phyloP scores from a whole-genome alignment of 1,284 basidiomycete species.

The Ganoderma lingzhi region DNA sequence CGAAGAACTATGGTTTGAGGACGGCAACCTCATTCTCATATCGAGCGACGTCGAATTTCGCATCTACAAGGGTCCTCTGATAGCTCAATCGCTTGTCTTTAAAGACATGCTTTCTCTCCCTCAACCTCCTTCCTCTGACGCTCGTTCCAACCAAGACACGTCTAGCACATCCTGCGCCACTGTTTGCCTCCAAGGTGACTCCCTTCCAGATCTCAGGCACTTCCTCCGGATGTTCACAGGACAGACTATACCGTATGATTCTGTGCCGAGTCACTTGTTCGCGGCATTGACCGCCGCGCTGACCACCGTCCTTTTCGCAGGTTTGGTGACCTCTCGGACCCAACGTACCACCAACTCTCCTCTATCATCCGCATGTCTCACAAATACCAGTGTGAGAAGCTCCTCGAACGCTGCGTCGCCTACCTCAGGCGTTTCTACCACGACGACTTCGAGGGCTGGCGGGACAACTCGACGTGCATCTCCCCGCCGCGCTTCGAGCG shows the following conservation, averaged over 20 bases:
- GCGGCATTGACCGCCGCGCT: background rate
- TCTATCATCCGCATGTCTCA: conserved; percentile 23
- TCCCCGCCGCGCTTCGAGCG: conserved; percentile 16
- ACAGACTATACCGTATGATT: conserved; percentile 10
- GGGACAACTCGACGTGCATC: conserved; percentile 1
- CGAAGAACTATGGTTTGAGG: conserved; percentile 16
- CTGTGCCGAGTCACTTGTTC: background rate
- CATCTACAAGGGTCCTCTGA: conserved; percentile 14
- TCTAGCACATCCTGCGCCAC: conserved; percentile 8
- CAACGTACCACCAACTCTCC: conserved; percentile 21
- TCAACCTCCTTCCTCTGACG: conserved; percentile 6
- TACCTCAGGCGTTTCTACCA: conserved; percentile 23
- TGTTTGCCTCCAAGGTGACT: conserved; percentile 16
- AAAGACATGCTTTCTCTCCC: conserved; percentile 18
- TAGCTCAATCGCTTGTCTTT: conserved; percentile 12
- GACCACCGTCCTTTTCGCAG: background rate
- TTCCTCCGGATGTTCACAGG: conserved; percentile 22
- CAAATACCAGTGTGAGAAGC: conserved; percentile 22
- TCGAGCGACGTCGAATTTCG: conserved; percentile 12
- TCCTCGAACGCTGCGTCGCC: conserved; percentile 15
- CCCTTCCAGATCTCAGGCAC: conserved; percentile 20
- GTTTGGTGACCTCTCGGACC: conserved; percentile 9
- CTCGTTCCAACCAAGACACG: background rate
- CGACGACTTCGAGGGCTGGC: conserved; percentile 11
- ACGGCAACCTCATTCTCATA: conserved; percentile 10